These are phyloP conservation scores for Annulohypoxylon maeteangense DNA, from an alignment of 495 filamentous ascomycete genomes.

Conservation along the genomic window DNA sequence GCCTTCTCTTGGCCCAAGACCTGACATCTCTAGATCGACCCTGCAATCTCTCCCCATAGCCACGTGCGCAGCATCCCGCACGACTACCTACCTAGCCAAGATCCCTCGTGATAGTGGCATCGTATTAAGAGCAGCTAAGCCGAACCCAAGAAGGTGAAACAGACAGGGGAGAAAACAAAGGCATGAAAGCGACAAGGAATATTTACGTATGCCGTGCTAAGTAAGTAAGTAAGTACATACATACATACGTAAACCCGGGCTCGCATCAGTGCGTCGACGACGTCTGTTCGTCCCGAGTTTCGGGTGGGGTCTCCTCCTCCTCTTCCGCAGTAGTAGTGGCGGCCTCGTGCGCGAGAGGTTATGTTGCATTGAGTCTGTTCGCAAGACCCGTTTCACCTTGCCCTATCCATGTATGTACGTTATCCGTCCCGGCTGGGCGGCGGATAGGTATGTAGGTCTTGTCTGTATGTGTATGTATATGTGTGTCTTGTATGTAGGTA, in stretches of 20 bases:
- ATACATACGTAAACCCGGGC: slow-evolving; percentile 4
- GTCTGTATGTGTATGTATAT: not conserved
- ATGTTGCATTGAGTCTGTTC: slow-evolving; percentile 20
- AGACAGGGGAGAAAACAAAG: not conserved
- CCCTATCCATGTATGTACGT: not conserved
- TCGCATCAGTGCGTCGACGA: slow-evolving; percentile 31
- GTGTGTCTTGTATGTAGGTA: not conserved
- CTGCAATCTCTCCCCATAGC: slow-evolving; percentile 19
- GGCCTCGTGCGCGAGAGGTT: slow-evolving; percentile 3
- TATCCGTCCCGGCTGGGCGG: slow-evolving; percentile 21
- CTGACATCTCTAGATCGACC: slow-evolving; percentile 17
- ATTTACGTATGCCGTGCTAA: not conserved
- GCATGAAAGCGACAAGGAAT: not conserved
- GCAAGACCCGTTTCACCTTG: slow-evolving; percentile 7
- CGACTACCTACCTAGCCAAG: not conserved
- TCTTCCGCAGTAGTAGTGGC: too few relatives aligned
- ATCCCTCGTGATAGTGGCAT: not conserved
- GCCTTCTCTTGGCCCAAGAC: not conserved
- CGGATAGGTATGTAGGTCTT: not conserved
- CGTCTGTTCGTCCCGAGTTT: slow-evolving; percentile 31
- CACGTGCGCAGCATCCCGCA: slow-evolving; percentile 14
- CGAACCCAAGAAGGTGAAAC: slow-evolving; percentile 1
- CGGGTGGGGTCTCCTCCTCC: too few relatives aligned
- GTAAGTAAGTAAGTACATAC: too few relatives aligned
- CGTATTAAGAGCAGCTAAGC: not conserved